phyloP scores from a whole-genome alignment of 495 filamentous ascomycete species.

The Cercophora samala region DNA sequence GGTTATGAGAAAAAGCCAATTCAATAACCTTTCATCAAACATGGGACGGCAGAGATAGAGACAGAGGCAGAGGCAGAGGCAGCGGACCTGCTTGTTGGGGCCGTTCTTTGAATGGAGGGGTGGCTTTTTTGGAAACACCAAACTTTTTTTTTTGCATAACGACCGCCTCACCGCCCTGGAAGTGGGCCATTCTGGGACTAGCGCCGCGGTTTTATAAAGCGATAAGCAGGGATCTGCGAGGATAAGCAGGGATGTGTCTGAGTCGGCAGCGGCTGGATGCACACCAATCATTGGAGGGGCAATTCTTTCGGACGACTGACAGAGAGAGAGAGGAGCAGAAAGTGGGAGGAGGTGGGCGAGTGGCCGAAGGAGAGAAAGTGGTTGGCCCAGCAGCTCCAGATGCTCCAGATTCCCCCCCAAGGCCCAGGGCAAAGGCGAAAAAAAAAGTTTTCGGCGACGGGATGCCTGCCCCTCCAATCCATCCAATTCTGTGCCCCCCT shows the following conservation, averaged over 20 bases:
- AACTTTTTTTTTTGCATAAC: conserved; percentile 22
- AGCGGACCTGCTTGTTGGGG: background rate
- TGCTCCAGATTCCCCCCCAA: no score
- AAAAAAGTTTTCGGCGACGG: conserved; percentile 33
- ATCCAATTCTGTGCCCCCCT: conserved; percentile 9
- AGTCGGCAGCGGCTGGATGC: conserved; percentile 18
- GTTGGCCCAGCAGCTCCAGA: background rate
- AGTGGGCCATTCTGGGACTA: conserved; percentile 20
- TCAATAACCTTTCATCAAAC: background rate
- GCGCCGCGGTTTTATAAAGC: conserved; percentile 26
- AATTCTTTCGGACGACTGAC: conserved; percentile 12
- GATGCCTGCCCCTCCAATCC: conserved; percentile 30
- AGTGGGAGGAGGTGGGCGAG: no score
- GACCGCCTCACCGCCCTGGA: conserved; percentile 30
- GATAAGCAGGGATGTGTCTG: conserved; percentile 23
- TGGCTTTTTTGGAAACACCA: conserved; percentile 4
- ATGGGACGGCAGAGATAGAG: background rate
- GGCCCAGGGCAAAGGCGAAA: conserved; percentile 16
- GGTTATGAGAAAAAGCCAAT: background rate
- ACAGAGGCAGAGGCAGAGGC: background rate
- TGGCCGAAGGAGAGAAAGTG: background rate
- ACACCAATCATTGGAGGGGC: conserved; percentile 28
- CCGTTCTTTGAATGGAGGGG: conserved; percentile 1
- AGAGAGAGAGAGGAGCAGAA: no score
- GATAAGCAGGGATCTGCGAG: conserved; percentile 33